Percentiles rank a stretch among this genome's conserved stretches.
Evolutionary conservation across 495 filamentous ascomycete species (phyloP).

Genomic region (Sordaria brevicollis): DNA sequence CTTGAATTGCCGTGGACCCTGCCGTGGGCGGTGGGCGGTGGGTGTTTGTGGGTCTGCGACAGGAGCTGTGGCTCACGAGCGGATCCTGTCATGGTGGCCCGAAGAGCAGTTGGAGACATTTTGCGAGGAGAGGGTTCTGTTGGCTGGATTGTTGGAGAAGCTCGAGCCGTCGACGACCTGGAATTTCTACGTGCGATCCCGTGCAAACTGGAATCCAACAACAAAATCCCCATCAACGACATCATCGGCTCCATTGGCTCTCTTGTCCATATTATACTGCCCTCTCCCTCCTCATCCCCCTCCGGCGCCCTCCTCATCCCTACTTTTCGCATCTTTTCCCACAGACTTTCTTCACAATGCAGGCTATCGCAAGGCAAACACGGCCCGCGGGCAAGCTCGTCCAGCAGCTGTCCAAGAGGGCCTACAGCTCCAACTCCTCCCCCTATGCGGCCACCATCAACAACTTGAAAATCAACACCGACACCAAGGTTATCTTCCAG

Average conservation of each 20-base stretch:
- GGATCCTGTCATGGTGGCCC: neutral
- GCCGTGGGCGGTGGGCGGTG: neutral
- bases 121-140: neutral
- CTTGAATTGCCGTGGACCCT: neutral
- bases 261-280: neutral
- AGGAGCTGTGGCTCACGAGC: neutral
- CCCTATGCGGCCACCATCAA: constrained; percentile 73
- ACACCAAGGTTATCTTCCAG: constrained; percentile 94
- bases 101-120: neutral
- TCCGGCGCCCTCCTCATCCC: neutral
- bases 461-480: constrained; percentile 83
- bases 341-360: constrained; percentile 26
- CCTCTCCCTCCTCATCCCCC: neutral
- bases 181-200: neutral
- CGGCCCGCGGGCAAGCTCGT: constrained; percentile 35
- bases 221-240: neutral
- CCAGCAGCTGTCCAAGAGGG: constrained; percentile 44
- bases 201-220: neutral
- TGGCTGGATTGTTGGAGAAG: neutral
- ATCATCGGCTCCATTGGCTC: neutral
- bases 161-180: neutral
- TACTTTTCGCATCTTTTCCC: neutral
- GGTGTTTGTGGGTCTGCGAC: neutral
- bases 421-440: constrained; percentile 56
- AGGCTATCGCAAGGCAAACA: constrained; percentile 36